Evolutionary conservation across 2,329 filamentous ascomycete genomes (phyloP), one percentile per base, ranked within the genome.

Genomic region (Ascochyta clinopodiicola): DNA sequence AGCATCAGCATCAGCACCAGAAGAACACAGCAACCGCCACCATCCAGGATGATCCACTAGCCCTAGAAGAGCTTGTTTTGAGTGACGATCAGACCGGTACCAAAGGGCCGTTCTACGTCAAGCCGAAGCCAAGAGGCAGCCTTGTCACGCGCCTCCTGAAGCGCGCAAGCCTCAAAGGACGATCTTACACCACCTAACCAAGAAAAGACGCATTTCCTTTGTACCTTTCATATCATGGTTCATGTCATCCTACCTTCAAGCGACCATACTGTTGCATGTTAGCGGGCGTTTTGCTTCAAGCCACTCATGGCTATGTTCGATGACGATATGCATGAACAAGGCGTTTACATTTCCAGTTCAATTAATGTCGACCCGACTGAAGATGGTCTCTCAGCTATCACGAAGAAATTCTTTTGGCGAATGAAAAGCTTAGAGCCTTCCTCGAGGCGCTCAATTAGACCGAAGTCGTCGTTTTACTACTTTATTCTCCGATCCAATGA

Each of bases 51-150:
- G 80, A 86, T 57, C 82, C 84, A 2, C 73, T 86, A 31, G 80
- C 81, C n/a, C 71, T 86, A 17, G 82, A 83, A 35, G 79, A 81
- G 38, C 74, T 88, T 19, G 77, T 80, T 2, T 68, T 78, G 9
- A 78, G 79, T 17, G 77, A 80, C 51, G 77, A 80, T 75, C 78
- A 80, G 61, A 77, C 75, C 4, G 76, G 80, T 38, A 68, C 75
- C 19, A 74, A 79, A 27, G 78, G 80, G 12, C 74, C 80, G 0
- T 81, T 82, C 56, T 78, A 79, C 42, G 67, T 78, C 29, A 75
- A 76, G 61, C 68, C 72, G 12, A 73, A 70, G 57, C 49, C 62
- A 9, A 68, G 68, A 25, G 69, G 66, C 32, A 72, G 69, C 43
- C 67, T 77, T 13, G 72, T 76, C 40, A 70, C 63, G 19, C 69